Base-by-base conservation (phyloP, 495 filamentous ascomycete genomes). In the Hyaloscypha variabilis region DNA sequence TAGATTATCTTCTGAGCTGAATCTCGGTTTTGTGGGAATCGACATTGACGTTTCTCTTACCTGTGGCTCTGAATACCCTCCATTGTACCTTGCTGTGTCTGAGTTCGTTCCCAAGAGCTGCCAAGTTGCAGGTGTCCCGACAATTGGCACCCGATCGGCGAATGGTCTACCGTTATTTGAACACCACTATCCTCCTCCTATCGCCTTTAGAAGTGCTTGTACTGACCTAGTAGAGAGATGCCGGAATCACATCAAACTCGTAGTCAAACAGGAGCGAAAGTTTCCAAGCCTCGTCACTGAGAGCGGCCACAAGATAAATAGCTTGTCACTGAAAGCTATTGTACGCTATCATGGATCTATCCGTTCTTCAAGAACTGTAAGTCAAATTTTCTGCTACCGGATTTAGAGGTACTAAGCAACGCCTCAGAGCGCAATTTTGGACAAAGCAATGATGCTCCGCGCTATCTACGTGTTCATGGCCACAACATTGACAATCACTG, bases 361-460 rank as follows among this genome's bases (percentile, higher is more conserved):
- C 8, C 60, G 23, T 31, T 29, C 55, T 19, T 58, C 30, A 14
- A 58, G 8, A 58, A 21, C 55, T 34, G 55, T 34, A 58, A 58
- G 55, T 34, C 3, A 39, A 58, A 58, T 56, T 31, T 46, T 8
- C 28, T 58, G 21, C 21, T 55, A 28, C 25, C 14, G 25, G 52
- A 55, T 55, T 25, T 25, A 28, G 21, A 42, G 49, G 24, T 46
- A 49, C 30, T 26, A 28, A 60, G 25, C 21, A 3, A 31, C n/a
- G n/a, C 42, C n/a, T 31, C 53, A 63, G 52, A 55, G 21, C 24
- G 29, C 50, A 24, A 29, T 56, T 55, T 29, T 63, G 13, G 50
- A 63, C 14, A 63, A 63, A 63, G 61, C 61, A 29, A 55, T 55
- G 51, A 63, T 63, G 52, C 29, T 63, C 19, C 26, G 56, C 19